Percentiles rank a stretch among this genome's conserved stretches.
Evolutionary conservation across 495 filamentous ascomycete species (phyloP).

Genomic region (Lophiotrema nucula): DNA sequence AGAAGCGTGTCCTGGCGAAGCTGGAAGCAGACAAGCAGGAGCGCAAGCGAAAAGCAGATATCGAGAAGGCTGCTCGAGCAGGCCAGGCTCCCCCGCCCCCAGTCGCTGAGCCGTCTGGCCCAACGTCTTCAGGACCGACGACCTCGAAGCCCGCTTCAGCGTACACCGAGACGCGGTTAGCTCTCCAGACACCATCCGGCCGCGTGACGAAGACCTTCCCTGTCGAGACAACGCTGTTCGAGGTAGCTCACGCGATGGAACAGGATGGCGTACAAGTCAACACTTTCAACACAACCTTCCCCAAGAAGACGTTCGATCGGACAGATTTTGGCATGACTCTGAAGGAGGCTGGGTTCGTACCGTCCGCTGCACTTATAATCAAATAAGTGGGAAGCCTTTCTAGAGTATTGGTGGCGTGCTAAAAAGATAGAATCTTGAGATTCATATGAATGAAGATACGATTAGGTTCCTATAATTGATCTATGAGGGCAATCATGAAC

Average conservation of each 20-base stretch:
- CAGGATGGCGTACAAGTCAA: conserved; percentile 61
- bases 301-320: conserved; percentile 74
- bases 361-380: conserved; percentile 82
- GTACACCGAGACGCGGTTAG: conserved; percentile 77
- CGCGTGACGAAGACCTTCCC: conserved; percentile 80
- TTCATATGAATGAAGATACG: too few species aligned
- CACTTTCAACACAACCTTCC: conserved; percentile 83
- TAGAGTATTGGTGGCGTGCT: too few species aligned
- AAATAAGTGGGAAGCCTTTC: conserved; percentile 49
- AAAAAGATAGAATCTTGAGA: too few species aligned
- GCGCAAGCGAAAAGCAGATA: conserved; percentile 75
- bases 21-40: conserved; percentile 90
- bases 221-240: conserved; percentile 86
- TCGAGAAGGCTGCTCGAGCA: conserved; percentile 78
- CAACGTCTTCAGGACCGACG: conserved; percentile 43
- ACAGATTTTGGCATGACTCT: conserved; percentile 86
- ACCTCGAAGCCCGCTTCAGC: conserved; percentile 58
- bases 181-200: conserved; percentile 72
- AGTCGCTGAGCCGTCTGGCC: conserved; percentile 11
- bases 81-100: conserved; percentile 58
- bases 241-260: conserved; percentile 75
- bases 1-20: conserved; percentile 82
- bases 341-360: conserved; percentile 86
- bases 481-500: too few species aligned
- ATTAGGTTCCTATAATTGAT: too few species aligned